Evolutionary conservation across 129 eudicot genomes (phyloP).

Genomic region (Heracleum sosnowskyi): DNA sequence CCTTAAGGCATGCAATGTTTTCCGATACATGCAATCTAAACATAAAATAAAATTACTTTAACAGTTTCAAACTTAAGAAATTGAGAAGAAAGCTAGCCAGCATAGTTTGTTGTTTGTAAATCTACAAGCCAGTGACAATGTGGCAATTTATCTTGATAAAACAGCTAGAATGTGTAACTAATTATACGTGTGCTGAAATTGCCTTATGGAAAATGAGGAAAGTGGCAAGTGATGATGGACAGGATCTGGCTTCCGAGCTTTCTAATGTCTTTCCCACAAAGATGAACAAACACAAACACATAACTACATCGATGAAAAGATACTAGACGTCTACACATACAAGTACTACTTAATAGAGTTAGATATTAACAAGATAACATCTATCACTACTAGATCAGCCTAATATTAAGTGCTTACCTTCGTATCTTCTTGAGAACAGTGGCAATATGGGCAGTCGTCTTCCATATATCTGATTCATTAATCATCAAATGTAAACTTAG

Average conservation of each 20-base stretch:
- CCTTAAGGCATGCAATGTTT: background rate
- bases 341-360: background rate
- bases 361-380: background rate
- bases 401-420: background rate
- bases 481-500: background rate
- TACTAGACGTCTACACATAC: background rate
- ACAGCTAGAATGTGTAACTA: background rate
- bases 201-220: background rate
- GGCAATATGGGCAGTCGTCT: background rate
- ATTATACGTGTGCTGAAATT: background rate
- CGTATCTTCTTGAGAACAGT: background rate
- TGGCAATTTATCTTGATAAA: background rate
- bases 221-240: background rate
- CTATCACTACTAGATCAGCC: background rate
- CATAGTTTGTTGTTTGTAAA: background rate
- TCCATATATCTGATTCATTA: conserved; percentile 6
- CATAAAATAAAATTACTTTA: background rate
- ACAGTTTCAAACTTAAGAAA: too few species aligned
- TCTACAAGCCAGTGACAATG: background rate
- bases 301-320: background rate
- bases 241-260: background rate
- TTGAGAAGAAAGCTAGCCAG: background rate
- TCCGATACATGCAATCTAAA: background rate
- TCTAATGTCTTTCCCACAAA: background rate
- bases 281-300: background rate